Evolutionary conservation across 2,329 filamentous ascomycete genomes (phyloP).

Genomic region (Beauveria asiatica): DNA sequence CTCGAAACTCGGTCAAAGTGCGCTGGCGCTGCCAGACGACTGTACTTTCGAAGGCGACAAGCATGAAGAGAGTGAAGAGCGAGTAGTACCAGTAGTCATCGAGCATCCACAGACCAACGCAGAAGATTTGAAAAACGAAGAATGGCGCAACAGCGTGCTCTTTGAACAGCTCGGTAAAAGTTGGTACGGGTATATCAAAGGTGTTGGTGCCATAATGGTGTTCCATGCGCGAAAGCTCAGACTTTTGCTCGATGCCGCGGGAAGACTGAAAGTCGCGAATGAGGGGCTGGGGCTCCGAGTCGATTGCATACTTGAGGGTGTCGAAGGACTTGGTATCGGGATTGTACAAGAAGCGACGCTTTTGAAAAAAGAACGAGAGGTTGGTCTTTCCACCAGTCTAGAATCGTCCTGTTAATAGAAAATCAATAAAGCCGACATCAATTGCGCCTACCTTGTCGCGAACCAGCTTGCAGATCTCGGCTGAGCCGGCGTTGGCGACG

Average conservation of each 20-base stretch:
- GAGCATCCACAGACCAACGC: conserved; percentile 94
- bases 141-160: conserved; percentile 98
- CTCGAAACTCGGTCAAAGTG: conserved; percentile 90
- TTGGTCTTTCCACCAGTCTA: conserved; percentile 65
- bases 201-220: conserved; percentile 94
- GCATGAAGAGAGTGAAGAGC: conserved; percentile 96
- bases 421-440: neutral
- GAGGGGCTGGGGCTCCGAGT: conserved; percentile 72
- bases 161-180: conserved; percentile 91
- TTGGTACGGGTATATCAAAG: conserved; percentile 95
- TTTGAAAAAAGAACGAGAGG: conserved; percentile 91
- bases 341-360: conserved; percentile 87
- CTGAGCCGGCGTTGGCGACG: conserved; percentile 74
- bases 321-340: conserved; percentile 64
- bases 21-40: conserved; percentile 98
- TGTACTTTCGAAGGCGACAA: conserved; percentile 94
- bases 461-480: conserved; percentile 78
- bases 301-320: conserved; percentile 75
- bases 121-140: conserved; percentile 99
- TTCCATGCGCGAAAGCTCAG: conserved; percentile 71
- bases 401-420: neutral
- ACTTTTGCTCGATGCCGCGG: conserved; percentile 62
- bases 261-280: conserved; percentile 73
- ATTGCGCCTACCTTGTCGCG: conserved; percentile 54
- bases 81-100: conserved; percentile 99